phyloP scores from a whole-genome alignment of 2,329 filamentous ascomycete species.

The Apiospora koreana region DNA sequence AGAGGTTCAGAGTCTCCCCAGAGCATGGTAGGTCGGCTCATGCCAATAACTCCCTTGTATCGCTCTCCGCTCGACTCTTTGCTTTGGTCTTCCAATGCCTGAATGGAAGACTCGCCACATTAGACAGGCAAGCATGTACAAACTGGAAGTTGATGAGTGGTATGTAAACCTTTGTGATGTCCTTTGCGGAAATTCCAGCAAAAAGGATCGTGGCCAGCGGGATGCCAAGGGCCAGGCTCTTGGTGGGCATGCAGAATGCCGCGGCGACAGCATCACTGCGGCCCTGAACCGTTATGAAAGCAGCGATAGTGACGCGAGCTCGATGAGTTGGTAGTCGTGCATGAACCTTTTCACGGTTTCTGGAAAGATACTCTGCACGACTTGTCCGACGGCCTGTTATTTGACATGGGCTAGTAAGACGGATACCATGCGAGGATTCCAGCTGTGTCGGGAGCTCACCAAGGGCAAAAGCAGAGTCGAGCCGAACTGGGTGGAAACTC shows the following conservation, averaged over 20 bases:
- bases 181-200: background rate
- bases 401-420: background rate
- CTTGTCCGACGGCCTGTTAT: background rate
- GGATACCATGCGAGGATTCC: background rate
- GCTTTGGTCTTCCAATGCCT: background rate
- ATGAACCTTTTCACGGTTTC: background rate
- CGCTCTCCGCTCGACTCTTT: background rate
- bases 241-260: slow-evolving; percentile 6
- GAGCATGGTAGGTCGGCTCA: background rate
- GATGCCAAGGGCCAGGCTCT: slow-evolving; percentile 3
- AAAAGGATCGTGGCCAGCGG: background rate
- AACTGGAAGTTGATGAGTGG: background rate
- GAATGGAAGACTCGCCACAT: background rate
- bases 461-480: background rate
- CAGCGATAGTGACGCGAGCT: background rate
- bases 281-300: background rate
- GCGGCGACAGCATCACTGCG: background rate
- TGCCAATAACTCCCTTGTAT: background rate
- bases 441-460: background rate
- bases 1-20: background rate
- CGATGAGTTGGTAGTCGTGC: background rate
- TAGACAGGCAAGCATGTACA: background rate
- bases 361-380: background rate
- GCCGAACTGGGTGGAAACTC: background rate
- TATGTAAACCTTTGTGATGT: background rate